These are phyloP conservation scores for Verticillium longisporum DNA, from an alignment of 2,329 filamentous ascomycete genomes.

Conservation along the genomic window DNA sequence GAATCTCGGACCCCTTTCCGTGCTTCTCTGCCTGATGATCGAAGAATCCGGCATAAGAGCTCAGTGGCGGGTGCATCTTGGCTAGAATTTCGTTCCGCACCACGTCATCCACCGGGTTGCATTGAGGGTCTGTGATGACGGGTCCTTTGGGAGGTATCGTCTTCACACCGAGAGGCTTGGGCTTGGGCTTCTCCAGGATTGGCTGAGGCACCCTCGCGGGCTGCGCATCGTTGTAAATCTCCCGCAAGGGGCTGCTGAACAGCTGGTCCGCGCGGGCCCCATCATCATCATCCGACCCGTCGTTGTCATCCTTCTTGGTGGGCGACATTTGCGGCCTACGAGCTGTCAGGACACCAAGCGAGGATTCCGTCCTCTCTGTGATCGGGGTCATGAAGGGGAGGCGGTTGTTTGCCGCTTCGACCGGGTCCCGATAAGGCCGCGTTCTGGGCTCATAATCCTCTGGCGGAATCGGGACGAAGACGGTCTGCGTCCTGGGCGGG, in stretches of 20 bases:
- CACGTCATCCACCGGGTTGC: constrained; percentile 79
- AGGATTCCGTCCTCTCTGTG: constrained; percentile 89
- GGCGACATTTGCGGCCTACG: constrained; percentile 4
- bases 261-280: constrained; percentile 22
- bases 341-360: constrained; percentile 41
- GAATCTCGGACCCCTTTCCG: constrained; percentile 68
- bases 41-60: constrained; percentile 71
- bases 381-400: constrained; percentile 99
- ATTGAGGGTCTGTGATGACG: constrained; percentile 74
- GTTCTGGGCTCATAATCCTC: constrained; percentile 80
- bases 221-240: constrained; percentile 48
- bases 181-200: constrained; percentile 36
- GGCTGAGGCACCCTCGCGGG: constrained; percentile 46
- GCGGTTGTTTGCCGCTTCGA: constrained; percentile 76
- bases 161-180: constrained; percentile 31
- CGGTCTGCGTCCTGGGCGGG: constrained; percentile 49
- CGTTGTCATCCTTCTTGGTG: constrained; percentile 10
- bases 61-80: constrained; percentile 65
- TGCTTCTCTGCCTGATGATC: constrained; percentile 60
- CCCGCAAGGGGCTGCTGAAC: constrained; percentile 68
- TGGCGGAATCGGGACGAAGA: constrained; percentile 74
- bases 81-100: constrained; percentile 70
- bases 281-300: constrained; percentile 21
- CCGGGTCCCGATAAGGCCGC: constrained; percentile 74
- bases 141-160: constrained; percentile 52